Percentiles rank a stretch among this genome's conserved stretches.
phyloP scores from a whole-genome alignment of 768 basidiomycete genomes.

The Hebeloma cylindrosporum region DNA sequence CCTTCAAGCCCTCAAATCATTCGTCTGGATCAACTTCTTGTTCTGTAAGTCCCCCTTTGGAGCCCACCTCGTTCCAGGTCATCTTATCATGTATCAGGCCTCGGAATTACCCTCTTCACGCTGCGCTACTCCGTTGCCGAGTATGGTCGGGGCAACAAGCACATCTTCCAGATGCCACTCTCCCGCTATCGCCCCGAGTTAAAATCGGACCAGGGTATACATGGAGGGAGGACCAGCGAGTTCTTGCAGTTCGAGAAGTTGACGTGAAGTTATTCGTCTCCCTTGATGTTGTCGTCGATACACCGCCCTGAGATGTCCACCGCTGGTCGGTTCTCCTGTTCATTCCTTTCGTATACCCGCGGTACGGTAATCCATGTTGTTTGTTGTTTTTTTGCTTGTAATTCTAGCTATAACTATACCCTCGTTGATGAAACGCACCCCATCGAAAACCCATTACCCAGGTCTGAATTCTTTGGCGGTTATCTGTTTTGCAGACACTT shows the following conservation, averaged over 20 bases:
- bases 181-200: slow-evolving; percentile 45
- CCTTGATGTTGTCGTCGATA: neutral
- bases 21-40: slow-evolving; percentile 61
- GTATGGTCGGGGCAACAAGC: slow-evolving; percentile 45
- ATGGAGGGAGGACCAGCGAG: slow-evolving; percentile 29
- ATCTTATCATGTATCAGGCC: slow-evolving; percentile 37
- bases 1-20: slow-evolving; percentile 52
- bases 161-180: slow-evolving; percentile 51
- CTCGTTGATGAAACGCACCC: too few relatives aligned
- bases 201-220: slow-evolving; percentile 7
- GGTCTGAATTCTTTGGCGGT: neutral
- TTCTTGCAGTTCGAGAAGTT: slow-evolving; percentile 38
- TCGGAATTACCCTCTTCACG: slow-evolving; percentile 40
- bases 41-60: slow-evolving; percentile 37
- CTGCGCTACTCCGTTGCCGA: slow-evolving; percentile 46
- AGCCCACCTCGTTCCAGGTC: neutral
- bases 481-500: neutral
- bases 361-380: neutral
- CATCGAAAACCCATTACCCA: too few relatives aligned
- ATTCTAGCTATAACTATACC: too few relatives aligned
- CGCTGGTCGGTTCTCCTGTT: slow-evolving; percentile 8
- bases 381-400: neutral
- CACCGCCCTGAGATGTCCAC: neutral
- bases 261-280: slow-evolving; percentile 9
- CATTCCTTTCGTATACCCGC: neutral